Conservation (phyloP, 1,139 yeast species). For the Magnusiomyces suaveolens region DNA sequence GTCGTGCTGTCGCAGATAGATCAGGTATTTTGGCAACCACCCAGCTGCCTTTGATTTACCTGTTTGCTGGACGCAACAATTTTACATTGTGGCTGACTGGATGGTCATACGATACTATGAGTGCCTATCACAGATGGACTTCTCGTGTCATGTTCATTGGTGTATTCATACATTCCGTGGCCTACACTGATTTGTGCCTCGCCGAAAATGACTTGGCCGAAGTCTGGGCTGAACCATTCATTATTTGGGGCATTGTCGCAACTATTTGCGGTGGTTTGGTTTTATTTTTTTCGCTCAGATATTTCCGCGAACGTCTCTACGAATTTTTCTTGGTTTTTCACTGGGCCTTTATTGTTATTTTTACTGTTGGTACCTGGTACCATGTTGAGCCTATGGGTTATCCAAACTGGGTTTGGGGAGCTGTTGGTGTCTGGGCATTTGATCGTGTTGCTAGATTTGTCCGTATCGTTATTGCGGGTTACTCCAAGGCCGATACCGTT, state of each 20-base stretch:
- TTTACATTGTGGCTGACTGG: conserved; percentile 48
- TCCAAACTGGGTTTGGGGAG: conserved; percentile 35
- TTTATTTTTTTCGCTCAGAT: conserved; percentile 40
- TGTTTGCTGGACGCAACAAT: conserved; percentile 57
- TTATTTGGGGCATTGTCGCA: conserved; percentile 48
- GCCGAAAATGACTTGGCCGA: conserved; percentile 7
- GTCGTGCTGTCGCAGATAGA: conserved; percentile 52
- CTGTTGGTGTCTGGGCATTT: conserved; percentile 34
- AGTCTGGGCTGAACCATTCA: conserved; percentile 17
- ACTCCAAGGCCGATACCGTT: conserved; percentile 31
- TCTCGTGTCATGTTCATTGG: conserved; percentile 46
- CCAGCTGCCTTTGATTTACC: conserved; percentile 43
- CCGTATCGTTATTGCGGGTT: conserved; percentile 35
- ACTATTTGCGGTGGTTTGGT: conserved; percentile 36
- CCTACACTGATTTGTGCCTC: conserved; percentile 24
- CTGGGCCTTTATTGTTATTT: conserved; percentile 37
- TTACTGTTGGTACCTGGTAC: conserved; percentile 36
- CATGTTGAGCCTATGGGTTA: conserved; percentile 34
- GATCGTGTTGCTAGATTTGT: conserved; percentile 34
- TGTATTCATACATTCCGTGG: conserved; percentile 33
- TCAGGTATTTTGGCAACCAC: conserved; percentile 39
- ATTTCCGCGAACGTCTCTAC: conserved; percentile 47
- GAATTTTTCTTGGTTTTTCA: conserved; percentile 59
- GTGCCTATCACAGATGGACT: conserved; percentile 51
- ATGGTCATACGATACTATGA: conserved; percentile 51